Base-by-base conservation (phyloP, 169 alveolate species). In the Plasmodium knowlesi region DNA sequence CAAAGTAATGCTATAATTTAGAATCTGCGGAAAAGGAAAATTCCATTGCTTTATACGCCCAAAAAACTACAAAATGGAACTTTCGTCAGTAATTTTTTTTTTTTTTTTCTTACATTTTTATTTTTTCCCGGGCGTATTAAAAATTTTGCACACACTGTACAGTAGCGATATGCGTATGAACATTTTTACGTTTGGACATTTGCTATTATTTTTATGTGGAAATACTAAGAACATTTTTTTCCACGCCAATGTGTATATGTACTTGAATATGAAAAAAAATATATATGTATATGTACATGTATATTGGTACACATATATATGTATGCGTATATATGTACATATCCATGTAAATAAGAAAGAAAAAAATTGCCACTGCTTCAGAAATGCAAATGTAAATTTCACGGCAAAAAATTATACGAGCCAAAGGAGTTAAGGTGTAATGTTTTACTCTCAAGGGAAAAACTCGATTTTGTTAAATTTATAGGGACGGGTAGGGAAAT, bases 101-200 rank as follows among this genome's bases (percentile, higher is more conserved):
- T 84, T 54, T 57, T 82, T 79, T 79, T 79, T 79, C 73, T 79
- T 9, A 43, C 37, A 19, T 79, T 79, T 61, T 53, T 54, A 28
- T 84, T 70, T 83, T 39, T 19, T 83, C 72, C 53, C 30, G 34
- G 57, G 71, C 74, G 70, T 83, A 61, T 83, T 83, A 25, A 83
- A 83, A 83, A 83, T 41, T 28, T 25, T 83, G 92, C 92, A 83
- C 92, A 83, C 92, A 83, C 73, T 83, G 16, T 67, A 71, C 70
- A 70, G 43, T 82, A 82, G 39, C 43, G 89, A 54, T 82, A n/a
- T 50, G 22, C 25, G 12, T 22, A 12, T 81, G 32, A 46, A 81
- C 61, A 81, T 41, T 43, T 81, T 50, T 81, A 25, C 14, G 76
- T 67, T 67, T 67, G 41, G 76, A 67, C 10, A 67, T 22, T 67